Evolutionary conservation across 2,329 filamentous ascomycete species (phyloP), one percentile per base, ranked within the genome.

Genomic region (Microdochium trichocladiopsis): DNA sequence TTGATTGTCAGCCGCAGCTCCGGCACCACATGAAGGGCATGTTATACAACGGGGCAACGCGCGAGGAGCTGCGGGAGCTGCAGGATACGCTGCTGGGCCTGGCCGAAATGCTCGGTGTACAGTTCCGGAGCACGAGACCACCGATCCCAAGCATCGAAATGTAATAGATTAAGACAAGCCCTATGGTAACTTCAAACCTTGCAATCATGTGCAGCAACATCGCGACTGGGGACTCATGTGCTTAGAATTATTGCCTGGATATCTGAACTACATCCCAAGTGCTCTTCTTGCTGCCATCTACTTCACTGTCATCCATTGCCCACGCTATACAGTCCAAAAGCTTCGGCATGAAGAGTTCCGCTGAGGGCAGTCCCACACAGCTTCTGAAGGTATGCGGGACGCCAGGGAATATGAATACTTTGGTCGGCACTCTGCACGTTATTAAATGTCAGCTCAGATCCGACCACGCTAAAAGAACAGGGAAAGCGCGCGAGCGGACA

Each of bases 21-120:
- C 47, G 48, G 18, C 47, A 53, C 22, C 51, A 53, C 24, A 50
- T 53, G 51, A 53, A 53, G 28, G 51, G 51, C 23, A 53, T 53
- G 51, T 24, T 53, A n/a, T 53, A 53, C 41, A 53, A 50, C 51
- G 51, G 51, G 9, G 51, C 51, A 8, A 50, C 51, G 9, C n/a
- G 24, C 8, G 48, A 47, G 21, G 51, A 53, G 12, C 24, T 53
- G 14, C 33, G 47, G 21, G n/a, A 36, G 23, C 24, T 53, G 16
- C 33, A 37, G 14, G 23, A 50, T 22, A 48, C 45, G 12, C 36
- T 47, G 9, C 24, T 53, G 25, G 48, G 23, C 33, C 18, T 50
- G 3, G 51, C 48, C 4, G 43, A 31, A 36, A 11, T 23, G n/a
- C 25, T 53, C 11, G 51, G 48, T 22, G 48, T 53, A 4, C 5